These are phyloP conservation scores for Carex littledalei DNA, from an alignment of 176 grass and related monocot genomes.

Conservation along the genomic window DNA sequence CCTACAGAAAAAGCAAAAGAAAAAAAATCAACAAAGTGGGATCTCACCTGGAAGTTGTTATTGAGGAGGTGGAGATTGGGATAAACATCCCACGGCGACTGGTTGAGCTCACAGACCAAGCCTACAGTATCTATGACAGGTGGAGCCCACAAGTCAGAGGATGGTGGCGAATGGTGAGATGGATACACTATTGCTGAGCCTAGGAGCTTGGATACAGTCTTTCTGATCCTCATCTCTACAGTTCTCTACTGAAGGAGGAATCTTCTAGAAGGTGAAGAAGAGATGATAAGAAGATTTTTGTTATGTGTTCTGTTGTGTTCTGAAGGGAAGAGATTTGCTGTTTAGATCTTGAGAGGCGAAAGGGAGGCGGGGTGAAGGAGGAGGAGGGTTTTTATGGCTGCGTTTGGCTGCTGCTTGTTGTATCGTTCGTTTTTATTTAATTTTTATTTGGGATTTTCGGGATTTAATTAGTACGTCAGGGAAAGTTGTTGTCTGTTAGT, in stretches of 20 bases:
- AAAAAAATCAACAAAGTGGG: neutral
- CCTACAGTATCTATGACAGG: neutral
- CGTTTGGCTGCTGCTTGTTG: conserved; percentile 7
- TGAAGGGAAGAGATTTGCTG: neutral
- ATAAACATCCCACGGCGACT: conserved; percentile 26
- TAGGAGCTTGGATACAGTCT: conserved; percentile 21
- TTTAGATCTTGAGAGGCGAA: conserved; percentile 6
- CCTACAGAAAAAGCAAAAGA: neutral
- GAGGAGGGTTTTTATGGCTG: conserved; percentile 27
- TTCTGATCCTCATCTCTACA: conserved; percentile 20
- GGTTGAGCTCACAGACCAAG: conserved; percentile 19
- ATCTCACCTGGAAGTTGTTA: neutral
- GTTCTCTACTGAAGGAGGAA: neutral
- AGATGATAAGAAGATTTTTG: neutral
- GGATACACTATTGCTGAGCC: conserved; percentile 22
- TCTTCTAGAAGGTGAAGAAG: neutral
- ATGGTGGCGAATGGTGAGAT: neutral
- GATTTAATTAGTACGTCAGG: conserved; percentile 14
- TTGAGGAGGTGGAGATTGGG: conserved; percentile 25
- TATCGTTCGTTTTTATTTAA: neutral
- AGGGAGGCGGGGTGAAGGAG: neutral
- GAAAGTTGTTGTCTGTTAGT: conserved; percentile 12
- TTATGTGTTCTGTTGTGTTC: too few species aligned
- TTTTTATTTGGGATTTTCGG: neutral
- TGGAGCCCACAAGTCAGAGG: conserved; percentile 7